These are phyloP conservation scores for Dipodascopsis tothii DNA, from an alignment of 805 yeast genomes.

Conservation along the genomic window DNA sequence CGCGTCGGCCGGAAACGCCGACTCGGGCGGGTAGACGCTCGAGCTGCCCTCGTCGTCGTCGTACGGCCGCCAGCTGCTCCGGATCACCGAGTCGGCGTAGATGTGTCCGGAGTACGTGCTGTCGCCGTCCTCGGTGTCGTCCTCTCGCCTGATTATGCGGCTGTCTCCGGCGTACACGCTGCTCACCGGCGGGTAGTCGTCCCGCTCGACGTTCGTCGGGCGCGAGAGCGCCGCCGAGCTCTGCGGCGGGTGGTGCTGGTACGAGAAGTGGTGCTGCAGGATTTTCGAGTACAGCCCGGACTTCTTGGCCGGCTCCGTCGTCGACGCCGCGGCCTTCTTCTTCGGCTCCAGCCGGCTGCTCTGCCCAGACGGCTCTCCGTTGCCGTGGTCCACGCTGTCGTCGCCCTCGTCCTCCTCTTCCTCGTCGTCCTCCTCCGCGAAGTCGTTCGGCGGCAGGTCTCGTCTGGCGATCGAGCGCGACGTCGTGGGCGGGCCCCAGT, in stretches of 20 bases:
- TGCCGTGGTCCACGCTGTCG: background rate
- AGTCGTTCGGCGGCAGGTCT: conserved; percentile 8
- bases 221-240: no score
- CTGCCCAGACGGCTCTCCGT: no score
- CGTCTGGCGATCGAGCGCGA: background rate
- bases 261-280: background rate
- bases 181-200: background rate
- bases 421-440: conserved; percentile 5
- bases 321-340: background rate
- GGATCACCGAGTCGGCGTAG: conserved; percentile 19
- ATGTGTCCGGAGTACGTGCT: conserved; percentile 19
- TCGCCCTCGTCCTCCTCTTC: conserved; percentile 17
- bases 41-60: conserved; percentile 11
- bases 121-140: conserved; percentile 9
- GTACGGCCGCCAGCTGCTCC: conserved; percentile 17
- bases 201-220: background rate
- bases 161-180: background rate
- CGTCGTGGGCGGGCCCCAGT: conserved; percentile 4
- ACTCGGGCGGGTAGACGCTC: background rate
- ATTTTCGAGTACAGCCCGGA: background rate
- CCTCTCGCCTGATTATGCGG: conserved; percentile 1
- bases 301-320: background rate
- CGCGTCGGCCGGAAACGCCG: background rate
- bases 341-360: background rate
- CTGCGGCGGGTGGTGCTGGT: background rate